Evolutionary conservation across 768 basidiomycete genomes (phyloP).

Genomic region (Cyclocybe aegerita): DNA sequence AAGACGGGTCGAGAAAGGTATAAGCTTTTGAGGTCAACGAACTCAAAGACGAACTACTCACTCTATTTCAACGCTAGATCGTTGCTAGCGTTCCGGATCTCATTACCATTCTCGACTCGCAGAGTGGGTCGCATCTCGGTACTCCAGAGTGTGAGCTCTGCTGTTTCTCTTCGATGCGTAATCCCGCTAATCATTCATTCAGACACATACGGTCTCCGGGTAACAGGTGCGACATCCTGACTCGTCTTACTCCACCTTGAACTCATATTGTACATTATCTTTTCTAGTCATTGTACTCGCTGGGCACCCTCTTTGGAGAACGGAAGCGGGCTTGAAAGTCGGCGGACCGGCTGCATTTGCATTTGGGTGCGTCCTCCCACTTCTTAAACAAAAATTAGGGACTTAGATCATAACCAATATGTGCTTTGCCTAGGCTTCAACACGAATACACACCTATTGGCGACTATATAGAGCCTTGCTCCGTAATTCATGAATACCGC

Average conservation of each 20-base stretch:
- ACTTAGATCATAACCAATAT: not conserved
- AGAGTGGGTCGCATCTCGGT: conserved; percentile 59
- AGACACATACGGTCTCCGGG: conserved; percentile 58
- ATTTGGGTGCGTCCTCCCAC: conserved; percentile 40
- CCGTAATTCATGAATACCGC: conserved; percentile 45
- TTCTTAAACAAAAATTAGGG: not conserved
- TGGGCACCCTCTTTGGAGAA: conserved; percentile 55
- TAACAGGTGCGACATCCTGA: conserved; percentile 46
- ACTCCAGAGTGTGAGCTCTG: conserved; percentile 45
- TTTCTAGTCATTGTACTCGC: conserved; percentile 32
- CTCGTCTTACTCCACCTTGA: too few species aligned
- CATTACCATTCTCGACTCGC: conserved; percentile 62
- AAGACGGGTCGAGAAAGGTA: conserved; percentile 26
- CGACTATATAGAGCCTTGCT: conserved; percentile 39
- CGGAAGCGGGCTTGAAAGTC: conserved; percentile 44
- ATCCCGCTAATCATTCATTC: not conserved
- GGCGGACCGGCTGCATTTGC: conserved; percentile 58
- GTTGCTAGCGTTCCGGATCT: conserved; percentile 64
- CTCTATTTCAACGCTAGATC: conserved; percentile 26
- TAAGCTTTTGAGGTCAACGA: not conserved
- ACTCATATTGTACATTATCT: not conserved
- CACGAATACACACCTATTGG: conserved; percentile 37
- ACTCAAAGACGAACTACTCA: not conserved
- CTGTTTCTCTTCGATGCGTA: not conserved
- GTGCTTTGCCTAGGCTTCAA: conserved; percentile 19